Evolutionary conservation across 2,329 filamentous ascomycete genomes (phyloP), one percentile per base, ranked within the genome.

Genomic region (Akanthomyces dipterigenus): DNA sequence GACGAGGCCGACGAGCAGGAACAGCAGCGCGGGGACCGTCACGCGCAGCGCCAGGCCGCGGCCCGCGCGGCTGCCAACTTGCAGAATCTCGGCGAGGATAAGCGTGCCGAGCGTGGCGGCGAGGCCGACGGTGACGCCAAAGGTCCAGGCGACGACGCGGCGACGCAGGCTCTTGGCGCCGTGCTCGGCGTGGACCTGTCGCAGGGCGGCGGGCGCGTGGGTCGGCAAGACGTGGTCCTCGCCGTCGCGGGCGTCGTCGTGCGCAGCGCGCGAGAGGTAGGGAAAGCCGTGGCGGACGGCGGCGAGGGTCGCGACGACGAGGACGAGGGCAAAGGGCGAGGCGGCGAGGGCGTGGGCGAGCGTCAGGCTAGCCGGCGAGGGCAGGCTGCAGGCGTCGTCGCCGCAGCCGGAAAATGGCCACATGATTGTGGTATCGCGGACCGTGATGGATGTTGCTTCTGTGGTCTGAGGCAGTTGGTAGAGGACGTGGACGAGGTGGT

Each of bases 61-160:
- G 14, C 89, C 90, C 36, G 79, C 78, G 7, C 86, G 81, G 65
- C 88, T 82, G n/a, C 91, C 81, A 5, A 88, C 80, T 68, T 91
- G 90, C 28, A 89, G 86, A 48, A 96, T 90, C 74, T 96, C 91
- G 67, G 90, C 91, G 9, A 96, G 81, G 50, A 96, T 89, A 66
- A 96, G 76, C 73, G 93, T 88, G 3, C 87, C 90, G 50, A 96
- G 78, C 1, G 93, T 89, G 42, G 88, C 83, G 6, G 91, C 88
- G 9, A 96, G 80, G 1, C 86, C 90, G 40, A 95, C 84, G 11
- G 90, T 96, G 1, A 85, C 82, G 7, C 89, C 87, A 72, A 96
- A 96, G 1, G 89, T 86, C 62, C 82, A 75, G 16, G 85, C 87
- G 2, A 86, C 82, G 14, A 82, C 70, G 26, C 79, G 76, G 45